Base-by-base conservation (phyloP, 169 alveolate species). In the Plasmodium malariae region DNA sequence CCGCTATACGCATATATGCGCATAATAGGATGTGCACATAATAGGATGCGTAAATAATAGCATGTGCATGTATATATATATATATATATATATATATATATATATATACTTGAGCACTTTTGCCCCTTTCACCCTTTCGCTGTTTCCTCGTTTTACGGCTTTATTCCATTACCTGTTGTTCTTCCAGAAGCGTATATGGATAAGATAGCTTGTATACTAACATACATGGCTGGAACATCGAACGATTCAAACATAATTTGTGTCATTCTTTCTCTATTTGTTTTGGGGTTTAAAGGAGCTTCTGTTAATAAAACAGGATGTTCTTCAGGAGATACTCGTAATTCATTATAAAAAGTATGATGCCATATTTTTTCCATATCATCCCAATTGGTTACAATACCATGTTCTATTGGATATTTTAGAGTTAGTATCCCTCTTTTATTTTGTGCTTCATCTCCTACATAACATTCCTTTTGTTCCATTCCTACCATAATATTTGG, bases 281-380 rank as follows among this genome's bases (percentile, higher is more conserved):
- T 96, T 91, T 98, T 97, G 78, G 99, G 99, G 94, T 98, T 98
- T 90, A 97, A 94, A 24, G 99, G 99, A 51, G 99, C 99, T 89
- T 99, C 99, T 55, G 99, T 98, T 40, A 99, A 90, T 72, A 99
- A 93, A 19, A 98, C 97, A 1, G 99, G 99, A 93, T 96, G 99
- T 70, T 99, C 99, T 91, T 96, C 98, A 45, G 99, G 98, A 17
- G 98, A 92, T 49, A 97, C 98, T 93, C 99, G 97, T 69, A 99
- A 97, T 90, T 98, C 99, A 85, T 98, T 97, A 94, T 95, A 98
- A 97, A 98, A 99, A 60, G 99, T 97, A 94, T 98, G 99, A 86
- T 97, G 98, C 99, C 99, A 98, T 74, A 99, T 97, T 92, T 97
- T 97, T 93, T 98, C 99, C 99, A 99, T 98, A 69, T 98, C 99